Base-by-base conservation (phyloP, 2,329 filamentous ascomycete species). In the Fusarium sp. region DNA sequence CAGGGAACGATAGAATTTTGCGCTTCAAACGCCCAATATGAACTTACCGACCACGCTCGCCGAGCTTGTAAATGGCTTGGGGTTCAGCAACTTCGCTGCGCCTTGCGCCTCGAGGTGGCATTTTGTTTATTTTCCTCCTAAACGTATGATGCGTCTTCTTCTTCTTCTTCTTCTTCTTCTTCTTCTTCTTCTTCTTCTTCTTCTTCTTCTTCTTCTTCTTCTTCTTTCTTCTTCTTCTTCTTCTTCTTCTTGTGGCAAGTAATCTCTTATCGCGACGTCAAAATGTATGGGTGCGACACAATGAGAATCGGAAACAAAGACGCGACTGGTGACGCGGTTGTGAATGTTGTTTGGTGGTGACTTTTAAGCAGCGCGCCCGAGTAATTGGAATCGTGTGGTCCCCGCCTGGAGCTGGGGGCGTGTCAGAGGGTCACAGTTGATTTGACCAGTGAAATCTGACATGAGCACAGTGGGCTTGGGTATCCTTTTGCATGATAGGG, bases 31-130 rank as follows among this genome's bases (percentile, higher is more conserved):
- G 55, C 58, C 56, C 42, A 51, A 30, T n/a, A 4, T 59, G 30
- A 22, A 79, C 82, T 47, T 78, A 84, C 83, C 83, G 82, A 68
- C 83, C 83, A 62, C 78, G 79, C 33, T 79, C 73, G 50, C 83
- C 80, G 22, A 82, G 75, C 72, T 80, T 75, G 68, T 82, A 77
- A 62, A 82, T 75, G 47, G 74, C 80, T 70, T 82, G 76, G 30
- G 77, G 77, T 67, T 80, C 78, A 58, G 74, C 68, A 58, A 73
- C 76, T 59, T 79, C 77, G 57, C 76, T 75, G 68, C 80, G 79
- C 70, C 74, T 77, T 30, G 71, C 31, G 42, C 66, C 78, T 65
- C 79, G 80, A 64, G 80, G 78, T 67, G 80, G 79, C 82, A 83
- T 83, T 50, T 53, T 64, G 44, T 53, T 51, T 58, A 45, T 61